Percentiles rank a stretch among this genome's conserved stretches.
Conservation (phyloP, 768 basidiomycete genomes). For the Phallus indusiatus region DNA sequence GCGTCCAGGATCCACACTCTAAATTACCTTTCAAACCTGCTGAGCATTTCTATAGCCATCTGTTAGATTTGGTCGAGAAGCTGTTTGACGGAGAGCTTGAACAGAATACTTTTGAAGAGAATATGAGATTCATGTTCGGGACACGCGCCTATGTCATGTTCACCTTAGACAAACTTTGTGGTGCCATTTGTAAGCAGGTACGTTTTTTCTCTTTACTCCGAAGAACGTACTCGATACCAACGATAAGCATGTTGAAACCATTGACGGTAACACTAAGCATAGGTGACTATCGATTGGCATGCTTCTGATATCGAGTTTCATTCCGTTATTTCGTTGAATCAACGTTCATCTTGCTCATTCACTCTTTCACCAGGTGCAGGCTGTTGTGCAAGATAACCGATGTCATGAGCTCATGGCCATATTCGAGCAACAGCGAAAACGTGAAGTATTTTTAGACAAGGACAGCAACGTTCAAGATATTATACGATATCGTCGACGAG, state of each 20-base stretch:
- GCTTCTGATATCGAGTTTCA: neutral
- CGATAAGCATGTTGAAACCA: too few relatives aligned
- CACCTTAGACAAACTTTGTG: conserved; percentile 89
- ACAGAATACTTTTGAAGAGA: conserved; percentile 87
- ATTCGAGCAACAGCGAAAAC: conserved; percentile 52
- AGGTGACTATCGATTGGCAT: neutral
- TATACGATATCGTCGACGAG: conserved; percentile 70
- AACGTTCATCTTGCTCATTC: neutral
- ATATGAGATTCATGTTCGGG: conserved; percentile 90
- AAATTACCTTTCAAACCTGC: conserved; percentile 22
- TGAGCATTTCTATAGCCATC: conserved; percentile 69
- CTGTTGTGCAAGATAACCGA: conserved; percentile 72
- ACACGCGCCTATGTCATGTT: conserved; percentile 88
- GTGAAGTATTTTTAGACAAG: conserved; percentile 22
- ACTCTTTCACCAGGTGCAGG: conserved; percentile 58
- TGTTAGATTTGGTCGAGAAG: conserved; percentile 86
- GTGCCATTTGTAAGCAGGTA: conserved; percentile 87
- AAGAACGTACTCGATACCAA: neutral
- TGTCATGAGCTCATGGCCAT: conserved; percentile 80
- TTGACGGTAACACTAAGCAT: neutral
- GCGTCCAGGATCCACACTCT: neutral
- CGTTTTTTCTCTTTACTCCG: conserved; percentile 14
- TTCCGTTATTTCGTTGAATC: neutral
- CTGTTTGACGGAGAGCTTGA: conserved; percentile 91
- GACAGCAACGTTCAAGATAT: conserved; percentile 50